These are phyloP conservation scores for Saccharomycopsis babjevae DNA, from an alignment of 805 yeast genomes.

Conservation along the genomic window DNA sequence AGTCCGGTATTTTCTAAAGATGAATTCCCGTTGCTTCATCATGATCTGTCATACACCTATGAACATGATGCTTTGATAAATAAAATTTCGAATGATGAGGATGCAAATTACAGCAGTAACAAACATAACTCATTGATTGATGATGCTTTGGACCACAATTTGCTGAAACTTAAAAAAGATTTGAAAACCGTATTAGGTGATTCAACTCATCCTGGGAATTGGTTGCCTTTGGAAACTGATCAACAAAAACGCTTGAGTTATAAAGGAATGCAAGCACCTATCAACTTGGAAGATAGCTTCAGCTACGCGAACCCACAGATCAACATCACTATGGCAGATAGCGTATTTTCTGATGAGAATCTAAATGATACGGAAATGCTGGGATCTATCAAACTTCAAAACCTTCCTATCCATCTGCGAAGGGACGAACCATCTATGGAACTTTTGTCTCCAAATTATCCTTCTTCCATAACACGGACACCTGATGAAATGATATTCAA, in stretches of 20 bases:
- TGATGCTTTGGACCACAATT: neutral
- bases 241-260: neutral
- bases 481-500: neutral
- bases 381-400: constrained; percentile 12
- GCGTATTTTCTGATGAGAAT: constrained; percentile 1
- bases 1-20: neutral
- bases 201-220: neutral
- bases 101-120: neutral
- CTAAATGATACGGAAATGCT: neutral
- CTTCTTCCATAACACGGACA: neutral
- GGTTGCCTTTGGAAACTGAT: neutral
- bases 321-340: neutral
- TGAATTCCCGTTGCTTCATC: neutral
- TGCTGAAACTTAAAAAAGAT: neutral
- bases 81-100: neutral
- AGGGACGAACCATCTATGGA: constrained; percentile 14
- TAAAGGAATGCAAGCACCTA: neutral
- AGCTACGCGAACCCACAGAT: neutral
- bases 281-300: neutral
- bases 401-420: constrained; percentile 7
- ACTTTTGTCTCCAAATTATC: constrained; percentile 11
- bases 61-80: neutral
- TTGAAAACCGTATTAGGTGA: neutral
- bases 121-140: neutral
- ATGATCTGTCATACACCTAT: neutral